Base-by-base conservation (phyloP, 2,329 filamentous ascomycete species). In the Emmonsiellopsis sp. region DNA sequence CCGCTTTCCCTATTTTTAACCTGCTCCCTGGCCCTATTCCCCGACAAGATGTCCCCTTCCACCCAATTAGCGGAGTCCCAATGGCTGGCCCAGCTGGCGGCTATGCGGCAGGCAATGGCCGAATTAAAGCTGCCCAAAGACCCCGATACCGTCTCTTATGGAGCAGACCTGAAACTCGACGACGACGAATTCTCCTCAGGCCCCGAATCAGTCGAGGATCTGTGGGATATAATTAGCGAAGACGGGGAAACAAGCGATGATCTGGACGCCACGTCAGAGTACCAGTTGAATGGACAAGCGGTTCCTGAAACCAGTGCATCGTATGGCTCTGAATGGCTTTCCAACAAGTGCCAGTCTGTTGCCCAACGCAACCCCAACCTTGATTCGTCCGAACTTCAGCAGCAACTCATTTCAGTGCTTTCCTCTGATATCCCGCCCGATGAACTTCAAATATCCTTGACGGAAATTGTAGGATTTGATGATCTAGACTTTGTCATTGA, bases 401-500 rank as follows among this genome's bases (percentile, higher is more conserved):
- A 86, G 53, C 90, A 96, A 67, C 81, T 97, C 37, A 72, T 83
- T 40, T 86, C 87, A 5, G 77, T 92, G 2, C 70, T 98, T 37
- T 79, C 79, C 7, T 87, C 89, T 4, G 79, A 83, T 60, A 80
- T 76, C 62, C 78, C 81, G 34, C 87, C 95, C 54, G 88, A 95
- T 54, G 89, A 95, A 69, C 75, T 97, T n/a, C 92, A 97, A 68
- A 91, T 90, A 65, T 83, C 85, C 41, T 78, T 98, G 37, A 89
- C 88, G 0, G 93, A 98, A 62, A 81, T 96, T 43, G 78, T 98
- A 56, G 93, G 94, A 0, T 97, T 92, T 63, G 90, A 93, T 62
- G 89, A 97, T 64, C 76, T 98, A 15, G 92, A 98, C 59, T 84
- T 98, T 62, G 86, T 97, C 51, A 91, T 91, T 57, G 89, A 96